phyloP scores from a whole-genome alignment of 2,329 filamentous ascomycete species.

The Arachnomyces sp. region DNA sequence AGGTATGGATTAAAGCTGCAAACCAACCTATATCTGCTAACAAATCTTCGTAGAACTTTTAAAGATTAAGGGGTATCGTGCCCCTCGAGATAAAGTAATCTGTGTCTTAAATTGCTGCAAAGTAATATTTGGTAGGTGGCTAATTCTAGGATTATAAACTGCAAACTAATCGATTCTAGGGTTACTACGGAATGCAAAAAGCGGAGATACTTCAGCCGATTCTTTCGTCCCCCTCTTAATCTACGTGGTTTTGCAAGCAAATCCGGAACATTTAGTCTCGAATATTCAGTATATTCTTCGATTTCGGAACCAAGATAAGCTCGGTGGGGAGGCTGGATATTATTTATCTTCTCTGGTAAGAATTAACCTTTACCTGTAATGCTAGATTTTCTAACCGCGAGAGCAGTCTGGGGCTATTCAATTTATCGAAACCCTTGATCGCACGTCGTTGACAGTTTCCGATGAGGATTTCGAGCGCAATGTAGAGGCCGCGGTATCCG shows the following conservation, averaged over 20 bases:
- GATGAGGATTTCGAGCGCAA: slow-evolving; percentile 94
- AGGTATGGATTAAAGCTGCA: slow-evolving; percentile 44
- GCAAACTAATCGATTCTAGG: slow-evolving; percentile 44
- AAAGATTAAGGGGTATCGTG: slow-evolving; percentile 94
- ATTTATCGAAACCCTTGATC: slow-evolving; percentile 93
- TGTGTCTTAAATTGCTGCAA: slow-evolving; percentile 98
- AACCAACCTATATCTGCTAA: slow-evolving; percentile 15
- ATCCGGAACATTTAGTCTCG: slow-evolving; percentile 89
- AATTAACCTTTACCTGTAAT: slow-evolving; percentile 5
- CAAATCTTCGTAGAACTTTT: slow-evolving; percentile 60
- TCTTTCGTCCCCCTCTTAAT: slow-evolving; percentile 93
- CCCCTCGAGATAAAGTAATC: slow-evolving; percentile 96
- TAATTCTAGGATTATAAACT: not conserved
- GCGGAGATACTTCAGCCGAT: slow-evolving; percentile 82
- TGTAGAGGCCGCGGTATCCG: slow-evolving; percentile 92
- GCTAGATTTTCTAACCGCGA: slow-evolving; percentile 9
- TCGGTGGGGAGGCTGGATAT: slow-evolving; percentile 95
- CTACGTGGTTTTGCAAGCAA: slow-evolving; percentile 88
- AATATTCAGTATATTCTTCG: slow-evolving; percentile 97
- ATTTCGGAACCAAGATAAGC: slow-evolving; percentile 94
- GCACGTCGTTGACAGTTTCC: slow-evolving; percentile 83
- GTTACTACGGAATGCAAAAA: slow-evolving; percentile 81
- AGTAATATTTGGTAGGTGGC: slow-evolving; percentile 77
- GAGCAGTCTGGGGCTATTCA: slow-evolving; percentile 68
- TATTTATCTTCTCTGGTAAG: slow-evolving; percentile 86